Base-by-base conservation (phyloP, 345 rosid genomes). In the Acer yangbiense region DNA sequence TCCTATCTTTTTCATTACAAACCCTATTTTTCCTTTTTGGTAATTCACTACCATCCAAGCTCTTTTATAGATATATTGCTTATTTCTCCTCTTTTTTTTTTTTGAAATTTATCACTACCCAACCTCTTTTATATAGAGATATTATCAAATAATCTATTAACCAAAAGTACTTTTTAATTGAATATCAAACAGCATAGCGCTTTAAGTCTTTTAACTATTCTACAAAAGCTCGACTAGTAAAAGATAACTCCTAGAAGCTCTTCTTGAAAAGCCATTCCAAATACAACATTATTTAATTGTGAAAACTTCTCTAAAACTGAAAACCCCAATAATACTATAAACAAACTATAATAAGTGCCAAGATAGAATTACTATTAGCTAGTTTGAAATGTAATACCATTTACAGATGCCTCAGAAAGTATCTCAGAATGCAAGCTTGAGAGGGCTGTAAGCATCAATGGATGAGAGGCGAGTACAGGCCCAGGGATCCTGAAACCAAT, bases 391-490 rank as follows among this genome's bases (percentile, higher is more conserved):
- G 74, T 65, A 71, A 85, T 96, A 97, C 98, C 99, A 86, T 94
- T 97, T 32, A 97, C 98, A 81, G 98, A 90, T 66, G 98, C 99
- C 90, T 94, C 99, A 7, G 99, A 93, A 63, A 92, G 93, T 72
- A 92, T 85, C 79, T 94, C 97, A 58, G 93, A 81, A 77, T 85
- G 91, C 87, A 97, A 89, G 84, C 98, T 90, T 79, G 99, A 88
- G 74, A 97, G 92, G 81, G 99, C 98, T 70, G 97, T 86, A 79
- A 82, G 89, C 75, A 94, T 95, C 88, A 94, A 82, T 18, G 99
- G 97, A 68, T 97, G 98, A 87, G 88, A 85, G 14, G 98, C 94
- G 84, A 97, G 97, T 75, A 85, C 76, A 73, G 90, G 88, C 41
- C 96, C 99, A 81, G 94, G 87, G 61, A 93, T 88, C 87, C 99